phyloP scores from a whole-genome alignment of 352 stramenopile genomes.

The Globisporangium solare region DNA sequence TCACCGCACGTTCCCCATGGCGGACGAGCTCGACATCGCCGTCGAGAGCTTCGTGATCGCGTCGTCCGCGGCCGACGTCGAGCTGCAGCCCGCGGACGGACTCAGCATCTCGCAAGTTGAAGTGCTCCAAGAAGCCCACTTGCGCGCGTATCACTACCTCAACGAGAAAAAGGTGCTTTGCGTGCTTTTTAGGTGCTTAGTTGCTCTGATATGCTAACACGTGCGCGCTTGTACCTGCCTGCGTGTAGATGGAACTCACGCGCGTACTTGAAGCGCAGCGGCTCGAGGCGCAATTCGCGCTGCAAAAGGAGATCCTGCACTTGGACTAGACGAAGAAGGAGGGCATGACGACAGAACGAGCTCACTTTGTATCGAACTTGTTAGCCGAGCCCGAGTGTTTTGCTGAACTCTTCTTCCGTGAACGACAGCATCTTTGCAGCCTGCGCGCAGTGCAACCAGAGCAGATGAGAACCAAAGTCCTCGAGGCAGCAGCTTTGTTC shows the following conservation, averaged over 20 bases:
- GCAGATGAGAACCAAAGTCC: too few relatives aligned
- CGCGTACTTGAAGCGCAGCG: conserved; percentile 73
- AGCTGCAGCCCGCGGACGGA: conserved; percentile 32
- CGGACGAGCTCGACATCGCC: conserved; percentile 63
- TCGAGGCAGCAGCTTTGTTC: too few relatives aligned
- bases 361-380: neutral
- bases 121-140: conserved; percentile 73
- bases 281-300: conserved; percentile 55
- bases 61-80: conserved; percentile 37
- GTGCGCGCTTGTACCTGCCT: neutral
- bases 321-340: conserved; percentile 20
- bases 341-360: neutral
- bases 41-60: conserved; percentile 75
- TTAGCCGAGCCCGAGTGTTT: conserved; percentile 62
- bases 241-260: conserved; percentile 58
- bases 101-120: conserved; percentile 85
- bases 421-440: conserved; percentile 84
- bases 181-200: conserved; percentile 4
- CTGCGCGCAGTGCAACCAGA: conserved; percentile 17
- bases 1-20: conserved; percentile 62
- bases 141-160: conserved; percentile 76
- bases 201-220: neutral
- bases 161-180: conserved; percentile 78
- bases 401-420: conserved; percentile 80
- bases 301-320: conserved; percentile 63